phyloP scores from a whole-genome alignment of 805 yeast genomes.

The Candida koratica region DNA sequence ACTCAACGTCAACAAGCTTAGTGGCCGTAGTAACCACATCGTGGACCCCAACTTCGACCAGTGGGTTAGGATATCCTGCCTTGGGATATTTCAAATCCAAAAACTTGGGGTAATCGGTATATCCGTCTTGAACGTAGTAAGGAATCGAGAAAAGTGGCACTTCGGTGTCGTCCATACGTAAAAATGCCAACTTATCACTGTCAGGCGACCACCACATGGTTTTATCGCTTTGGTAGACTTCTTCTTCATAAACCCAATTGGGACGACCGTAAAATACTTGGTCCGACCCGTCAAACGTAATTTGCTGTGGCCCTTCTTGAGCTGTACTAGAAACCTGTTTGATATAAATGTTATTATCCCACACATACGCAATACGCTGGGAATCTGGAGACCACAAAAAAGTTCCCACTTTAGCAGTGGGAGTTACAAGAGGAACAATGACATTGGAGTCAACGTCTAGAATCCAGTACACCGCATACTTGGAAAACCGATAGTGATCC shows the following conservation, averaged over 20 bases:
- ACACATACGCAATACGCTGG: constrained; percentile 53
- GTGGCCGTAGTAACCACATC: constrained; percentile 25
- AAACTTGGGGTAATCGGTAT: constrained; percentile 45
- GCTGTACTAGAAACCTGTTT: too few species aligned
- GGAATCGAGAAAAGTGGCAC: constrained; percentile 54
- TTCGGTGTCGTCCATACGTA: constrained; percentile 54
- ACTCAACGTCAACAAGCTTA: constrained; percentile 14
- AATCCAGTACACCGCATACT: constrained; percentile 58
- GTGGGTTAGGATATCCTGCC: constrained; percentile 65
- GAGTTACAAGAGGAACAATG: constrained; percentile 20
- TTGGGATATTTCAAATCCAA: constrained; percentile 61
- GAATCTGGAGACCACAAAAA: constrained; percentile 62
- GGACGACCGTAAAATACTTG: constrained; percentile 63
- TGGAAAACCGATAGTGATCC: constrained; percentile 72
- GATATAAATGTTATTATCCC: constrained; percentile 51
- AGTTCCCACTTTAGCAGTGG: constrained; percentile 37
- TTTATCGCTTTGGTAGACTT: constrained; percentile 53
- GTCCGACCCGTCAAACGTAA: constrained; percentile 51
- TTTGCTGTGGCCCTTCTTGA: constrained; percentile 21
- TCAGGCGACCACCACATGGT: constrained; percentile 78
- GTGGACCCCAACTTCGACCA: constrained; percentile 44
- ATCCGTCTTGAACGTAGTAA: constrained; percentile 39
- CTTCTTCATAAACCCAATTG: constrained; percentile 87
- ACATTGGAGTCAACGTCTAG: constrained; percentile 41
- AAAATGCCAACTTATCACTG: constrained; percentile 50